These are phyloP conservation scores for Suillus weaverae DNA, from an alignment of 768 basidiomycete species.

Conservation along the genomic window DNA sequence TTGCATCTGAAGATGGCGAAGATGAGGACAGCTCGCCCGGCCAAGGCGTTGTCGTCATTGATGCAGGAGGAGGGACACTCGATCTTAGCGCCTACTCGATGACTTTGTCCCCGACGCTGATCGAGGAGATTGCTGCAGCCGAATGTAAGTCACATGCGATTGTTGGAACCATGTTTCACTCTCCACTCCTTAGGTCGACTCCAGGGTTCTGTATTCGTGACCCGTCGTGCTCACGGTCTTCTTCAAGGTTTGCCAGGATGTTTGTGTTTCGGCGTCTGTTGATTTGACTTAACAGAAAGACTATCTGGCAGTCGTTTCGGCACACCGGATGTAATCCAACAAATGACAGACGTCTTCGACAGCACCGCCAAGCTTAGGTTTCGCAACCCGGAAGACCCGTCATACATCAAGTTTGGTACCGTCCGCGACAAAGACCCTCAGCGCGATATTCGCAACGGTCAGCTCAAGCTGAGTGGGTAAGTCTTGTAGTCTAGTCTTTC, in stretches of 20 bases:
- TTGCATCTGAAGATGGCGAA: constrained; percentile 16
- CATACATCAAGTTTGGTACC: constrained; percentile 44
- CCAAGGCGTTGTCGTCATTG: constrained; percentile 45
- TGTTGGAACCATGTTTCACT: not conserved
- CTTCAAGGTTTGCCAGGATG: constrained; percentile 30
- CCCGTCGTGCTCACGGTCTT: constrained; percentile 32
- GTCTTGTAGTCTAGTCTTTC: constrained; percentile 3
- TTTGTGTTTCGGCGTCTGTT: not conserved
- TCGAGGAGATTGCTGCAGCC: constrained; percentile 39
- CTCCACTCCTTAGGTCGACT: constrained; percentile 33
- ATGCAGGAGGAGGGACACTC: constrained; percentile 49
- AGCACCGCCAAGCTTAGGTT: constrained; percentile 44
- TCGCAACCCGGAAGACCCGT: constrained; percentile 37
- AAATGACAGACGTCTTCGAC: constrained; percentile 42
- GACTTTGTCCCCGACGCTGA: constrained; percentile 37
- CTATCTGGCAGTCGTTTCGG: constrained; percentile 33
- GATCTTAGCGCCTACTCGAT: constrained; percentile 45
- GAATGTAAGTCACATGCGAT: constrained; percentile 29
- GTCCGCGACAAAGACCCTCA: constrained; percentile 38
- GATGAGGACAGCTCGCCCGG: constrained; percentile 27
- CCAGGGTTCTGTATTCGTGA: constrained; percentile 43
- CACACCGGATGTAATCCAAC: constrained; percentile 32
- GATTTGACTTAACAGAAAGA: constrained; percentile 19
- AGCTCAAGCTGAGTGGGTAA: constrained; percentile 40
- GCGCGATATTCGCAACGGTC: constrained; percentile 39